A percentile compares a stretch with the other conserved stretches of the same genome.
Conservation (phyloP, 768 basidiomycete species). For the Amylocystis lapponica region DNA sequence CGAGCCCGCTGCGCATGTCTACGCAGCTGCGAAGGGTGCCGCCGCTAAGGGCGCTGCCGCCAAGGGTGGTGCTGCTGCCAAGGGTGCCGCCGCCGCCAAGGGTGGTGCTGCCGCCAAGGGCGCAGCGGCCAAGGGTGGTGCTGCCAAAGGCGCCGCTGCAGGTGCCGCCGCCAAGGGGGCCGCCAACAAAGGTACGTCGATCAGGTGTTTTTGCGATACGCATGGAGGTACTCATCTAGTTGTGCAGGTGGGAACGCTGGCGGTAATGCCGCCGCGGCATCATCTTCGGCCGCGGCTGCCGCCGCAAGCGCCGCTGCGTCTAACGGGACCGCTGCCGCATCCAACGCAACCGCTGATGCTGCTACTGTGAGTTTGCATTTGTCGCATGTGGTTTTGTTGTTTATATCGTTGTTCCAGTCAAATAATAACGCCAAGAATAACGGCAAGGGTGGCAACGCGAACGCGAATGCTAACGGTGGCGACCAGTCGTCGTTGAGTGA, state of each 20-base stretch:
- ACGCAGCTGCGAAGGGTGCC: not conserved
- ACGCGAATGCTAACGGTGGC: not conserved
- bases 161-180: not conserved
- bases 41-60: conserved; percentile 3
- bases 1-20: not conserved
- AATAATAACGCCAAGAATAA: conserved; percentile 6
- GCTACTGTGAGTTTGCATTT: not conserved
- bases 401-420: not conserved
- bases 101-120: not conserved
- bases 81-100: not conserved
- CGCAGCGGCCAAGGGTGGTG: conserved; percentile 3
- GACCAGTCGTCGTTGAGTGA: conserved; percentile 8
- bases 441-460: conserved; percentile 10
- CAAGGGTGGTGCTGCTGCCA: conserved; percentile 5
- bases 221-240: too few species aligned
- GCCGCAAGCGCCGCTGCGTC: not conserved
- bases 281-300: too few species aligned
- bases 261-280: too few species aligned
- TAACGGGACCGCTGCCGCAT: too few species aligned
- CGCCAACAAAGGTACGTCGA: not conserved
- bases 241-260: too few species aligned
- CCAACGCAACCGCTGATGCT: too few species aligned
- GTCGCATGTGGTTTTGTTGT: not conserved
- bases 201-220: too few species aligned
- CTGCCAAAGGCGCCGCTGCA: not conserved